These are phyloP conservation scores for Papiliotrema flavescens DNA, from an alignment of 1,284 basidiomycete species.

Conservation along the genomic window DNA sequence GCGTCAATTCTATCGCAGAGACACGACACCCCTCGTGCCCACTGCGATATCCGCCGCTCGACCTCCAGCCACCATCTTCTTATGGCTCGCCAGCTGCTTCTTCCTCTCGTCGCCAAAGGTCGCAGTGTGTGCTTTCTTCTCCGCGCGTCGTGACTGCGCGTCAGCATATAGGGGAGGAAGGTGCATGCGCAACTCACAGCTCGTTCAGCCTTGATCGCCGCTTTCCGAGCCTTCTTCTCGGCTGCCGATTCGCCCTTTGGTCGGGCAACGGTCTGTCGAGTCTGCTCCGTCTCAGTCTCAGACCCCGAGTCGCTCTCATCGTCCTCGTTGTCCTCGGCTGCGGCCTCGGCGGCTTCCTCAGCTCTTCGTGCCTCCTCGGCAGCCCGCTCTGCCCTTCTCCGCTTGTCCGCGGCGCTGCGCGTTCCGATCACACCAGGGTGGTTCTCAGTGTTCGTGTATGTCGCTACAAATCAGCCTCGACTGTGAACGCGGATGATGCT, in stretches of 20 bases:
- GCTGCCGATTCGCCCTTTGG: slow-evolving; percentile 76
- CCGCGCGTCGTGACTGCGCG: slow-evolving; percentile 57
- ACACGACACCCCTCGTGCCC: slow-evolving; percentile 32
- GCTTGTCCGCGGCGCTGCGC: slow-evolving; percentile 52
- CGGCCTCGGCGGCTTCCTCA: background rate
- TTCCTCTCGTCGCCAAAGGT: slow-evolving; percentile 71
- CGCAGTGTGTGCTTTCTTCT: slow-evolving; percentile 77
- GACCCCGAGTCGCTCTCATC: slow-evolving; percentile 48
- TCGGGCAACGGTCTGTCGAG: slow-evolving; percentile 56
- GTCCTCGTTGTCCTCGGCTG: slow-evolving; percentile 35
- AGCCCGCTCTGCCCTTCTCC: slow-evolving; percentile 19
- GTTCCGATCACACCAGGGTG: slow-evolving; percentile 80
- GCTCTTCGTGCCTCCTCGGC: background rate
- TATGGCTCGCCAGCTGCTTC: slow-evolving; percentile 59
- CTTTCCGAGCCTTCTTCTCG: slow-evolving; percentile 82
- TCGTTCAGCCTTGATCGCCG: slow-evolving; percentile 77
- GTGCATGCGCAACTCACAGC: slow-evolving; percentile 48
- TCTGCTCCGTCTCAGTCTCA: slow-evolving; percentile 42
- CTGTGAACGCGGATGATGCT: background rate
- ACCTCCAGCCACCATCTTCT: slow-evolving; percentile 44
- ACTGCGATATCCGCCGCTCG: slow-evolving; percentile 45
- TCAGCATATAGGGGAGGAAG: background rate
- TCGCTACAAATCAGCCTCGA: slow-evolving; percentile 57
- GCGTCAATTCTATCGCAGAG: slow-evolving; percentile 19
- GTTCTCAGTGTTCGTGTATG: slow-evolving; percentile 91